phyloP scores from a whole-genome alignment of 2,329 filamentous ascomycete species.

The Gremmenia infestans region DNA sequence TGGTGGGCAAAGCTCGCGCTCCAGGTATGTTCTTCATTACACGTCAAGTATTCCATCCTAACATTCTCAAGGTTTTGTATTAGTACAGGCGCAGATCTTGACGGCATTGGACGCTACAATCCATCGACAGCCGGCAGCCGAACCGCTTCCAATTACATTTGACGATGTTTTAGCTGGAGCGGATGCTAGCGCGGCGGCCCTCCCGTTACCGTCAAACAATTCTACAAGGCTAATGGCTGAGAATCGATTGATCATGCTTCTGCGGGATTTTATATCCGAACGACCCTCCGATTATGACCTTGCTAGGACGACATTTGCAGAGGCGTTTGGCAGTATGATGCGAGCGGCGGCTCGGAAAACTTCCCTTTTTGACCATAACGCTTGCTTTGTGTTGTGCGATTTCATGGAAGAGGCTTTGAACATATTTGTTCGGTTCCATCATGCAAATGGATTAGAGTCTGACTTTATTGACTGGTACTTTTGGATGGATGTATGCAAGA shows the following conservation, averaged over 20 bases:
- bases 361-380: constrained; percentile 63
- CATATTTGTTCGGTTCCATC: constrained; percentile 56
- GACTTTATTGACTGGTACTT: constrained; percentile 59
- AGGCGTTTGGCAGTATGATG: constrained; percentile 56
- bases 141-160: constrained; percentile 54
- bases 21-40: constrained; percentile 36
- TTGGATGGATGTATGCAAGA: constrained; percentile 61
- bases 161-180: constrained; percentile 61
- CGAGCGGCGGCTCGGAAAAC: constrained; percentile 58
- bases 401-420: constrained; percentile 64
- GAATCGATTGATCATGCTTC: constrained; percentile 64
- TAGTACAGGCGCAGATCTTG: constrained; percentile 65
- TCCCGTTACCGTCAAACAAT: constrained; percentile 52
- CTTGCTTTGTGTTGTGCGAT: constrained; percentile 69
- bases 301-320: constrained; percentile 56
- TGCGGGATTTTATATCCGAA: constrained; percentile 64
- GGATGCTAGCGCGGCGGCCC: constrained; percentile 49
- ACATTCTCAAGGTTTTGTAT: constrained; percentile 45
- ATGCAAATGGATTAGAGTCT: constrained; percentile 35
- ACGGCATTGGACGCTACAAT: constrained; percentile 63
- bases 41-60: constrained; percentile 6
- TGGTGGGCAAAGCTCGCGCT: constrained; percentile 52
- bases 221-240: constrained; percentile 63
- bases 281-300: constrained; percentile 46
- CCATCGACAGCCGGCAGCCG: constrained; percentile 49